Conservation (phyloP, 2,329 filamentous ascomycete genomes). For the Fusarium multiceps region DNA sequence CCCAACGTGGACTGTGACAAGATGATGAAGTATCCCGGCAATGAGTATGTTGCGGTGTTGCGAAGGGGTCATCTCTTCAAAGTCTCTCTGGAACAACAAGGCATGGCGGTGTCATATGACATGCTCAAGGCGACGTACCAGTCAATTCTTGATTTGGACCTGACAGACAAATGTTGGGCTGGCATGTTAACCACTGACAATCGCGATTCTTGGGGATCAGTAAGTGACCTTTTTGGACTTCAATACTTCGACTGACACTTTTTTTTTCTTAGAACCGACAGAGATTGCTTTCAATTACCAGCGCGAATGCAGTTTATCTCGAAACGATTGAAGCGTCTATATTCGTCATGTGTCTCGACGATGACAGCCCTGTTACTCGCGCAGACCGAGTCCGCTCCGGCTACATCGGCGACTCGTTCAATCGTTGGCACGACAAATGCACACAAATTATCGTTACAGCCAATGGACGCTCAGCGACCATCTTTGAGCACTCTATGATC, state of each 20-base stretch:
- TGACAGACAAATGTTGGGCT: not conserved
- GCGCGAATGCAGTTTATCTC: not conserved
- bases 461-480: constrained; percentile 7
- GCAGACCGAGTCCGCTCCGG: constrained; percentile 1
- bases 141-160: constrained; percentile 1
- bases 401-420: constrained; percentile 11
- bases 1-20: constrained; percentile 10
- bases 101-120: not conserved
- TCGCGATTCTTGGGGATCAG: constrained; percentile 8
- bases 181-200: constrained; percentile 13
- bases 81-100: not conserved
- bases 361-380: constrained; percentile 5
- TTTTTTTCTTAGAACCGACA: not conserved
- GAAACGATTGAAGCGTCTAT: not conserved
- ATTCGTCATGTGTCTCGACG: constrained; percentile 15
- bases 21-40: constrained; percentile 5
- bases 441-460: constrained; percentile 4
- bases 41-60: constrained; percentile 7
- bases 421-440: constrained; percentile 16
- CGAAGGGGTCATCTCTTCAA: constrained; percentile 11
- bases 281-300: not conserved
- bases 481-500: constrained; percentile 16
- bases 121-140: not conserved
- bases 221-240: not conserved
- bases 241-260: not conserved